phyloP scores from a whole-genome alignment of 192 early-diverging fungal genomes.

The Dimargaris cristalligena region DNA sequence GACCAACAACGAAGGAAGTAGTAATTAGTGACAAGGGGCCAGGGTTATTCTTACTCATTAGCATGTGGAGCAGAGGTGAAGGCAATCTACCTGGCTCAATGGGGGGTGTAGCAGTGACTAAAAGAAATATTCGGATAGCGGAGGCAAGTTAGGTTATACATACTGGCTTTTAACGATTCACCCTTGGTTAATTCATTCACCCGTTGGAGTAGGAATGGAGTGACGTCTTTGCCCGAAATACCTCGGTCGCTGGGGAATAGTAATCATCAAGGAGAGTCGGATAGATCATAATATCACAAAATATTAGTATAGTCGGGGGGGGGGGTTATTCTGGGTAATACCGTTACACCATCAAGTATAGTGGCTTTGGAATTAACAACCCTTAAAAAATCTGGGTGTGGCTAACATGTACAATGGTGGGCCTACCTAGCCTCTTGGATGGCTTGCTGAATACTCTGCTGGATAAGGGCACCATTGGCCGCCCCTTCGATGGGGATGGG shows the following conservation, averaged over 20 bases:
- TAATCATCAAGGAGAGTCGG: not conserved
- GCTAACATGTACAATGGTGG: too few species aligned
- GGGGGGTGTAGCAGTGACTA: not conserved
- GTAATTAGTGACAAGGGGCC: not conserved
- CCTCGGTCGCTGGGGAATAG: constrained; percentile 26
- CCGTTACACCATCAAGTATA: too few species aligned
- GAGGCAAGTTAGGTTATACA: constrained; percentile 10
- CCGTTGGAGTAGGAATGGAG: constrained; percentile 82
- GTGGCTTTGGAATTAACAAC: too few species aligned
- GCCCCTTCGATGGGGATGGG: constrained; percentile 66
- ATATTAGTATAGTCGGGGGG: too few species aligned
- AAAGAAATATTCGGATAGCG: not conserved
- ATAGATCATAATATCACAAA: too few species aligned
- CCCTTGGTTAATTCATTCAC: constrained; percentile 73
- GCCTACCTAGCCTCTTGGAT: constrained; percentile 53
- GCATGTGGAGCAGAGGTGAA: not conserved
- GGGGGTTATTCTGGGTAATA: too few species aligned
- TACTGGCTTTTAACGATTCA: constrained; percentile 60
- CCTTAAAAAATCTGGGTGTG: too few species aligned
- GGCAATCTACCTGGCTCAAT: not conserved
- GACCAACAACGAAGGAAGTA: not conserved
- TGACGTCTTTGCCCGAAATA: constrained; percentile 73
- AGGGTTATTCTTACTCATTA: not conserved
- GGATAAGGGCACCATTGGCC: constrained; percentile 37
- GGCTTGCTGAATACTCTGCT: constrained; percentile 52